Base-by-base conservation (phyloP, 768 basidiomycete species). In the Boletus sp. region DNA sequence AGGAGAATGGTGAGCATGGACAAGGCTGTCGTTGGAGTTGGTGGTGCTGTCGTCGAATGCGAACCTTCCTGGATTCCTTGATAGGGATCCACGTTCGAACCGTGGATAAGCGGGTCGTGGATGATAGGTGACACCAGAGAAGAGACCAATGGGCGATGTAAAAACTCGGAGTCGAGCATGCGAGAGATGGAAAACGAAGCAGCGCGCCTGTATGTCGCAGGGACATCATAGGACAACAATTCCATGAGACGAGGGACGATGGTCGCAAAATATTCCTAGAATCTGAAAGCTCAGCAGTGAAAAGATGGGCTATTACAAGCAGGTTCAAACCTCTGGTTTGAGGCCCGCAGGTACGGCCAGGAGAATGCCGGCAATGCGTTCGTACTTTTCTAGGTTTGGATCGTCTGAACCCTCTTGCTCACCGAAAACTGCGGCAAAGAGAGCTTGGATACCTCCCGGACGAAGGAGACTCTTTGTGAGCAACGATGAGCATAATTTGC, bases 401-500 rank as follows among this genome's bases (percentile, higher is more conserved):
- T 84, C 82, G 5, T 82, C 83, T 0, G 71, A 67, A 3, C 58
- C 59, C 18, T 84, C 83, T 36, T 81, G 80, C 42, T 86, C 86
- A 2, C 85, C 83, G 52, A 93, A 86, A 1, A 92, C 74, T 10
- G 88, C 87, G 10, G 79, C 77, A 60, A 83, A 85, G 18, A 94
- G 77, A 0, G 89, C 89, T 30, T 76, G 77, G 1, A 93, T 77
- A 1, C 92, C 92, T 24, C 84, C 81, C 0, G 84, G 82, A 20
- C 89, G 83, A 20, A 90, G 71, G 10, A 94, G 71, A 66, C 92
- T 90, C 55, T 80, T 78, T 61, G 84, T 86, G 28, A 94, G 80
- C 33, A 91, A 73, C n/a, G 77, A 77, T 0, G 81, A 75, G 60
- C 84, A 89, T 32, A 83, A 63, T 64, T 79, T 87, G 40, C 80